These are phyloP conservation scores for Chlamydomonas eustigma DNA, from an alignment of 139 green algal genomes.

Conservation along the genomic window DNA sequence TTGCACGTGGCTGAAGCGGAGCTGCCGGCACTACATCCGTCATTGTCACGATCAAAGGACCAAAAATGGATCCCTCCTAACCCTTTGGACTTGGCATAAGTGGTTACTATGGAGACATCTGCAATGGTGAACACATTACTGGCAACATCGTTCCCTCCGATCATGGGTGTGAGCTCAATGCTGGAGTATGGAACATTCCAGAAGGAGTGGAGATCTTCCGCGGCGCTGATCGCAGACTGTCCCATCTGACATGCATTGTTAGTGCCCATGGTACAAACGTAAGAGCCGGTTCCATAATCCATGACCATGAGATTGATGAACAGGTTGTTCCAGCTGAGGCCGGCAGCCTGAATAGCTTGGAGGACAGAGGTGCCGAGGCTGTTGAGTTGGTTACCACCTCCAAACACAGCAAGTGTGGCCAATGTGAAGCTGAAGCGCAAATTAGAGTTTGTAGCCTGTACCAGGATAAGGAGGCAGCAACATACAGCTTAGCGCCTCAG, in stretches of 20 bases:
- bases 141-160: conserved; percentile 17
- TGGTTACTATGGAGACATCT: conserved; percentile 1
- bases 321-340: conserved; percentile 14
- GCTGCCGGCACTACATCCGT: background rate
- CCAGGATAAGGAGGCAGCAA: too few relatives aligned
- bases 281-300: background rate
- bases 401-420: conserved; percentile 1
- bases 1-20: conserved; percentile 6
- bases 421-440: conserved; percentile 17
- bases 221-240: conserved; percentile 14
- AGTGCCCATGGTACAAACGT: background rate
- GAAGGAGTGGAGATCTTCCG: background rate
- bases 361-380: background rate
- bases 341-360: conserved; percentile 4
- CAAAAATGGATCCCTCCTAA: conserved; percentile 9
- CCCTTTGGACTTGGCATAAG: background rate
- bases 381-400: background rate
- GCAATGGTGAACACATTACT: conserved; percentile 12
- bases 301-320: conserved; percentile 28
- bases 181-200: conserved; percentile 14
- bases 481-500: too few relatives aligned
- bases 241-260: conserved; percentile 18
- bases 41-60: conserved; percentile 16
- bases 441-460: background rate
- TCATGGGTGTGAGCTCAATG: conserved; percentile 26